These are phyloP conservation scores for Xanthoparmelia taractica DNA, from an alignment of 495 filamentous ascomycete genomes.

Conservation along the genomic window DNA sequence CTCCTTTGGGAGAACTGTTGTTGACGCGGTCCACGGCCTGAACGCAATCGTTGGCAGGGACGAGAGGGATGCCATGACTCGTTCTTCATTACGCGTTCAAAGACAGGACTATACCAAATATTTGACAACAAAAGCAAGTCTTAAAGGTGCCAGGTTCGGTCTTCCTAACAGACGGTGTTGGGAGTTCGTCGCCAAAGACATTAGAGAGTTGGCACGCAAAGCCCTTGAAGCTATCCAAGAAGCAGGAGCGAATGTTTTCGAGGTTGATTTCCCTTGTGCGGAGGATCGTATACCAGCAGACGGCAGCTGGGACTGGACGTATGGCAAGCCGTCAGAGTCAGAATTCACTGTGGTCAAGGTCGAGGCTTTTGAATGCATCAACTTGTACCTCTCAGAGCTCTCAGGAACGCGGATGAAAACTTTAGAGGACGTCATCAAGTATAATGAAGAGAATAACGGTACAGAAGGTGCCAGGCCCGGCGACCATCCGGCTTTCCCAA, in stretches of 20 bases:
- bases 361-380: conserved; percentile 28
- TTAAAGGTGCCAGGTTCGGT: conserved; percentile 29
- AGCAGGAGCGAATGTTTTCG: conserved; percentile 23
- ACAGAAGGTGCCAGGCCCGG: conserved; percentile 23
- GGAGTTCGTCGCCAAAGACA: conserved; percentile 18
- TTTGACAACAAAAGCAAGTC: conserved; percentile 8
- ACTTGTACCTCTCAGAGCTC: conserved; percentile 24
- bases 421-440: conserved; percentile 23
- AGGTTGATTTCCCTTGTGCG: conserved; percentile 25
- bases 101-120: conserved; percentile 15
- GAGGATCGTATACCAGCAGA: conserved; percentile 25
- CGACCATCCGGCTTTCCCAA: conserved; percentile 23
- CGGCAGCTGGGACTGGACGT: conserved; percentile 28
- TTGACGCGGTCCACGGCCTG: conserved; percentile 50
- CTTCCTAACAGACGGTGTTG: conserved; percentile 26
- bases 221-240: conserved; percentile 19
- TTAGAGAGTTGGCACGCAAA: conserved; percentile 4
- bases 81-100: neutral
- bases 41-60: conserved; percentile 46
- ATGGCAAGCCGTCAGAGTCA: conserved; percentile 20
- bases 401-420: conserved; percentile 20
- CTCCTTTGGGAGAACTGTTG: conserved; percentile 47
- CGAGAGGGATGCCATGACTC: conserved; percentile 13
- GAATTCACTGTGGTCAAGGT: conserved; percentile 28
- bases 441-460: conserved; percentile 20